phyloP scores from a whole-genome alignment of 2,329 filamentous ascomycete species.

The Trichoderma sp. region DNA sequence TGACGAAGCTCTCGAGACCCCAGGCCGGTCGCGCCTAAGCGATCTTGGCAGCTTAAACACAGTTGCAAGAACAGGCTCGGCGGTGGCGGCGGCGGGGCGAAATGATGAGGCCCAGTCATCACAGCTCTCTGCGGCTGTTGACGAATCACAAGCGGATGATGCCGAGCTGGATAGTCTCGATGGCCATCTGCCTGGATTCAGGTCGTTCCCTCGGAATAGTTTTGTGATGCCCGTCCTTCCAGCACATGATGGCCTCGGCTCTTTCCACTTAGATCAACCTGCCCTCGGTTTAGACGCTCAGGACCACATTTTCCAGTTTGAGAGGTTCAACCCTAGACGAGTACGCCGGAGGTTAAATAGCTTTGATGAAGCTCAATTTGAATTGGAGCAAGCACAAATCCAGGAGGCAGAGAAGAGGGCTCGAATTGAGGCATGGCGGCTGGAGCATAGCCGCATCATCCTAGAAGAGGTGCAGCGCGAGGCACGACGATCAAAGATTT shows the following conservation, averaged over 20 bases:
- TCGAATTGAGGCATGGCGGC: constrained; percentile 87
- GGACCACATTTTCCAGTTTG: constrained; percentile 87
- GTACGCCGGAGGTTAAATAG: constrained; percentile 59
- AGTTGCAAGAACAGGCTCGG: constrained; percentile 60
- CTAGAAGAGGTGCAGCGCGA: constrained; percentile 89
- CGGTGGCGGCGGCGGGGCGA: constrained; percentile 40
- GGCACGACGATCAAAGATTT: constrained; percentile 57
- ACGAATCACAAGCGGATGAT: constrained; percentile 61
- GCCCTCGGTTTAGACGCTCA: constrained; percentile 64
- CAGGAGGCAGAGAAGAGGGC: constrained; percentile 75
- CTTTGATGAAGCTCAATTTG: constrained; percentile 54
- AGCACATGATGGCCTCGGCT: constrained; percentile 87
- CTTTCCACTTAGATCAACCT: constrained; percentile 70
- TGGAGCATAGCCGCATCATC: constrained; percentile 85
- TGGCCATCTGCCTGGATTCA: constrained; percentile 87
- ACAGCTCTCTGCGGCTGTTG: constrained; percentile 45
- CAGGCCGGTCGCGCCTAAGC: constrained; percentile 74
- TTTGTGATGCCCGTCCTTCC: constrained; percentile 76
- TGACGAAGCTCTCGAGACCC: constrained; percentile 64
- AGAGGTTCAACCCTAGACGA: constrained; percentile 77
- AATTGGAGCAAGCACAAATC: constrained; percentile 57
- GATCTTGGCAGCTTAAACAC: constrained; percentile 80
- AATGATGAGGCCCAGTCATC: constrained; percentile 49
- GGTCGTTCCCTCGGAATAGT: constrained; percentile 56
- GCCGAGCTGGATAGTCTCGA: constrained; percentile 90